These are phyloP conservation scores for Vigna unguiculata DNA, from an alignment of 306 rosid species.

Conservation along the genomic window DNA sequence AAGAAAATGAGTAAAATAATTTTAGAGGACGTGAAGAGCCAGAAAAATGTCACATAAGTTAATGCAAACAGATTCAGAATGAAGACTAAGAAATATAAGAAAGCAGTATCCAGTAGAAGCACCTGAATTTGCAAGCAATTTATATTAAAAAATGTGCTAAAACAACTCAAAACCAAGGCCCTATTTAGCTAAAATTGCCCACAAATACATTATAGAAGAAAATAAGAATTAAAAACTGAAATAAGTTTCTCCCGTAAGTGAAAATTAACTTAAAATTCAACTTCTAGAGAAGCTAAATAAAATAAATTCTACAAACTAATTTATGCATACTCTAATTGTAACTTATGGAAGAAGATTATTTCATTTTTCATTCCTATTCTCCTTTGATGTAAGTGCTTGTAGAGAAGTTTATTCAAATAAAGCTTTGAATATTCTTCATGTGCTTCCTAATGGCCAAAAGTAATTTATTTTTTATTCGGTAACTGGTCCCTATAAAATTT, in stretches of 20 bases:
- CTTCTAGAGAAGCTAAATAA: background rate
- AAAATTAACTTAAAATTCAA: background rate
- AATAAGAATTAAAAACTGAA: background rate
- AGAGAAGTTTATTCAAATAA: background rate
- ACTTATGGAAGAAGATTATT: background rate
- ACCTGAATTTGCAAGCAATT: conserved; percentile 4
- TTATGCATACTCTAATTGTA: background rate
- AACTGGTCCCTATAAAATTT: conserved; percentile 34
- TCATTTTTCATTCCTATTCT: background rate
- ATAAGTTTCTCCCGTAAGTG: background rate
- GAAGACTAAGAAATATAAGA: conserved; percentile 33
- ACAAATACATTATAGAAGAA: background rate
- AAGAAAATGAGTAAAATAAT: background rate
- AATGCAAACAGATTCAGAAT: conserved; percentile 15
- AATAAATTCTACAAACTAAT: background rate
- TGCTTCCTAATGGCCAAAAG: conserved; percentile 38
- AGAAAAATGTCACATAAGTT: conserved; percentile 23
- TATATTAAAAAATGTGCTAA: conserved; percentile 5
- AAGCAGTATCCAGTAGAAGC: conserved; percentile 3
- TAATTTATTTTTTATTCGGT: conserved; percentile 38
- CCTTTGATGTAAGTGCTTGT: background rate
- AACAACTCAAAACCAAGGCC: conserved; percentile 30
- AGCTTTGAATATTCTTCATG: background rate
- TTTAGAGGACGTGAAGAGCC: conserved; percentile 14
- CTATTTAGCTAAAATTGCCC: background rate